These are phyloP conservation scores for Geranium brycei DNA, from an alignment of 345 rosid genomes.

Conservation along the genomic window DNA sequence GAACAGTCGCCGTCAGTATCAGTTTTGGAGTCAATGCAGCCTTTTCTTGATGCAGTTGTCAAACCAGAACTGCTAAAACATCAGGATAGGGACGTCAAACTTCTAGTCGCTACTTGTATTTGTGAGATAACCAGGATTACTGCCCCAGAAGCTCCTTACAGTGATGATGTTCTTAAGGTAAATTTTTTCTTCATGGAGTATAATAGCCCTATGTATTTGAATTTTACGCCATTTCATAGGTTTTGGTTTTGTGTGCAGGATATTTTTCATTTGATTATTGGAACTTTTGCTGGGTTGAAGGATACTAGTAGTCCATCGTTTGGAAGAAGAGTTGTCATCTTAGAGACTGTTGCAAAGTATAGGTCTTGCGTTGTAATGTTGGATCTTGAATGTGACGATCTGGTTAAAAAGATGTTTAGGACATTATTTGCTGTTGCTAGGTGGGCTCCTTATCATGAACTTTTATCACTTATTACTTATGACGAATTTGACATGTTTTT, in stretches of 20 bases:
- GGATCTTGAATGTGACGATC: conserved; percentile 94
- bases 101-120: conserved; percentile 88
- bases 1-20: conserved; percentile 69
- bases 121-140: conserved; percentile 94
- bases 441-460: conserved; percentile 29
- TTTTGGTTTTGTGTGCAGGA: conserved; percentile 42
- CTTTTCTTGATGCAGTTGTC: conserved; percentile 65
- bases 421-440: conserved; percentile 84
- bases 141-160: conserved; percentile 97
- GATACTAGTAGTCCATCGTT: conserved; percentile 79
- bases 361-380: conserved; percentile 95
- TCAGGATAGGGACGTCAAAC: conserved; percentile 87
- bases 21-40: conserved; percentile 62
- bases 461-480: neutral
- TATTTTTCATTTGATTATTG: conserved; percentile 68
- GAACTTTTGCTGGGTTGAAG: conserved; percentile 70
- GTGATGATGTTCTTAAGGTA: conserved; percentile 77
- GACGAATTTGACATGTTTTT: neutral
- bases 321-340: conserved; percentile 80
- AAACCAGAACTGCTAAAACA: conserved; percentile 73
- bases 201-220: neutral
- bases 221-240: neutral
- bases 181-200: conserved; percentile 3
- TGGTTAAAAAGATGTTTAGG: conserved; percentile 78
- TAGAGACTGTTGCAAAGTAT: conserved; percentile 90